Conservation (phyloP, 176 grass and related monocot species). For the Musa acuminata region DNA sequence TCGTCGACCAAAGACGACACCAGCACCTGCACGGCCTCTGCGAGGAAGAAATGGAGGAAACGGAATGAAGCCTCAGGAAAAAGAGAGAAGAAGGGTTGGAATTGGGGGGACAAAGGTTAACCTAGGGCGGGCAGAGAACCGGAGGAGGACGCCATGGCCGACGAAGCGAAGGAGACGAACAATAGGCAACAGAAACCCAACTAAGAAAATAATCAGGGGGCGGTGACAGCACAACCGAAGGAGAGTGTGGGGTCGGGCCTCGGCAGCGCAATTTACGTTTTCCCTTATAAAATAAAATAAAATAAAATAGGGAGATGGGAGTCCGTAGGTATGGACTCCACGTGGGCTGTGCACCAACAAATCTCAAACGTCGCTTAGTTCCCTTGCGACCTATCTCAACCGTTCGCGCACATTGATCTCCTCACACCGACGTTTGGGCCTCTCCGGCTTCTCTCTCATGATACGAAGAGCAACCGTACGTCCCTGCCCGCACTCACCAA, state of each 20-base stretch:
- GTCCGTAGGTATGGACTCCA: not conserved
- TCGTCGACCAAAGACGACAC: slow-evolving; percentile 83
- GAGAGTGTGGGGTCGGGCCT: no score
- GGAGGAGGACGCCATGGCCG: slow-evolving; percentile 61
- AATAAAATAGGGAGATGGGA: not conserved
- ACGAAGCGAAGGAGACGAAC: not conserved
- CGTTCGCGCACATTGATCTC: no score
- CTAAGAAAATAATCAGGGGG: not conserved
- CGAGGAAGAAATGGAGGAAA: slow-evolving; percentile 18
- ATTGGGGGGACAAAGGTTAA: slow-evolving; percentile 19
- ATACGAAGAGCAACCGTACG: not conserved
- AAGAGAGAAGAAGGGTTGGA: not conserved
- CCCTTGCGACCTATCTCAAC: no score
- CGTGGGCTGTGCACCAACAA: no score
- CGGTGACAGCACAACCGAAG: not conserved
- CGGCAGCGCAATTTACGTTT: not conserved
- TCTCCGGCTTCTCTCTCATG: not conserved
- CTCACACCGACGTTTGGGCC: no score
- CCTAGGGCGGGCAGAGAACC: slow-evolving; percentile 54
- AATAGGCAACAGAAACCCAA: not conserved
- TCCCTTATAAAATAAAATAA: not conserved
- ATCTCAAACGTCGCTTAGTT: no score
- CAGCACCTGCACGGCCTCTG: slow-evolving; percentile 94
- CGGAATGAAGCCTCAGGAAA: not conserved
- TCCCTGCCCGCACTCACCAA: slow-evolving; percentile 29